Evolutionary conservation across 306 rosid species (phyloP), one percentile per base, ranked within the genome.

Genomic region (Mimosa bimucronata): DNA sequence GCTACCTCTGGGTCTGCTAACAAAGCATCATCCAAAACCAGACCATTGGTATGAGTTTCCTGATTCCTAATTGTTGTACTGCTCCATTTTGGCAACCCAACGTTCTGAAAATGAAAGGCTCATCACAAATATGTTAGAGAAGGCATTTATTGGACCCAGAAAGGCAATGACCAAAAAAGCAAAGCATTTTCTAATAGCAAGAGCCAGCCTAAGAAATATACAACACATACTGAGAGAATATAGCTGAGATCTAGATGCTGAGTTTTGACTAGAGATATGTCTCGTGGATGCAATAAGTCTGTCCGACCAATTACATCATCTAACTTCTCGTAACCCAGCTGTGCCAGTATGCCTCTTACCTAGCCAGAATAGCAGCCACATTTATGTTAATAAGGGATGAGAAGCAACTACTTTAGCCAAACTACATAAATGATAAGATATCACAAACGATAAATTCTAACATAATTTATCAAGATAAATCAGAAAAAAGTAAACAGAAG

Each of bases 281-380:
- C 98, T 77, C 98, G 91, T 44, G 92, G 92, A 77, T 86, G 90
- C 80, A 95, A 76, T 66, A 95, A 83, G 65, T 91, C 92, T 55
- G 97, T 86, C 76, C 92, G 87, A 69, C 98, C 98, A 88, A 95
- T 91, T 78, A 95, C 81, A 83, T 95, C 98, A 75, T 95, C 98
- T 78, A 95, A 87, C 85, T 90, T 95, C 87, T 95, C 94, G 82
- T 90, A 95, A 72, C 98, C 98, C 84, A 95, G 86, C 81, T 91
- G 98, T 45, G 98, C 98, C 90, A 95, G 79, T 79, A 87, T 85
- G 81, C 98, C 98, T 89, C 98, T 91, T 80, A 95, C 96, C 98
- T 95, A 88, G 81, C 75, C 76, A 83, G 72, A 67, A 45, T 42
- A 70, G 58, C 26, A 50, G 66, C 69, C 57, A 31, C 21, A 69